phyloP scores from a whole-genome alignment of 148 eudicot species.

The Chenopodium berlandieri region DNA sequence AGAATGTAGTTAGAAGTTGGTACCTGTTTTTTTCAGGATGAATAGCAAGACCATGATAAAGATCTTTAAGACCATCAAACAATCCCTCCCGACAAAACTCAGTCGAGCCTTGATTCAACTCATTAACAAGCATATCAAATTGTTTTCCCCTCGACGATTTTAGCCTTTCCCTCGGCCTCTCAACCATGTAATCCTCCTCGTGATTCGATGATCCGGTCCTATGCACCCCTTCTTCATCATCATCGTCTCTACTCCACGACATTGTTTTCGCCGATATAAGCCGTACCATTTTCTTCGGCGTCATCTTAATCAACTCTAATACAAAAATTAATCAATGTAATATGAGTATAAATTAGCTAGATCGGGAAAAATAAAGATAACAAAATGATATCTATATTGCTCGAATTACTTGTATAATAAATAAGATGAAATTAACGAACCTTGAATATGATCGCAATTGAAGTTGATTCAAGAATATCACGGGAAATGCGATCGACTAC shows the following conservation, averaged over 20 bases:
- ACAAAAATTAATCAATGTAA: not conserved
- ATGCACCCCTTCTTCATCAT: slow-evolving; percentile 4
- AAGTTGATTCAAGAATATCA: too few relatives aligned
- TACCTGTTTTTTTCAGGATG: slow-evolving; percentile 62
- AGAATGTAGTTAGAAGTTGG: not conserved
- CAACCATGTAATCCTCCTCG: slow-evolving; percentile 43
- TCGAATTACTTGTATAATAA: too few relatives aligned
- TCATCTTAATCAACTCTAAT: slow-evolving; percentile 24
- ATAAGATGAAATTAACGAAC: too few relatives aligned
- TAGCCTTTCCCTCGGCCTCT: slow-evolving; percentile 38
- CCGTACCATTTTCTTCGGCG: slow-evolving; percentile 27
- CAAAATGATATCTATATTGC: too few relatives aligned
- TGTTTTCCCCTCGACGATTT: slow-evolving; percentile 46
- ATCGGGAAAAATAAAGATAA: not conserved
- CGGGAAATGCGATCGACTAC: too few relatives aligned
- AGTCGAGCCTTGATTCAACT: slow-evolving; percentile 35
- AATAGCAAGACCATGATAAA: slow-evolving; percentile 43
- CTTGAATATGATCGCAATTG: too few relatives aligned
- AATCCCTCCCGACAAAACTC: slow-evolving; percentile 45
- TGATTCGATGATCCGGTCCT: slow-evolving; percentile 11
- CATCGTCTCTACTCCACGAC: not conserved
- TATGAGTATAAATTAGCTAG: too few relatives aligned
- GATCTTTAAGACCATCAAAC: slow-evolving; percentile 45
- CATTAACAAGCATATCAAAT: slow-evolving; percentile 41
- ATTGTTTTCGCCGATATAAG: slow-evolving; percentile 28